These are phyloP conservation scores for Ilyonectria mors-panacis DNA, from an alignment of 2,329 filamentous ascomycete genomes.

Conservation along the genomic window DNA sequence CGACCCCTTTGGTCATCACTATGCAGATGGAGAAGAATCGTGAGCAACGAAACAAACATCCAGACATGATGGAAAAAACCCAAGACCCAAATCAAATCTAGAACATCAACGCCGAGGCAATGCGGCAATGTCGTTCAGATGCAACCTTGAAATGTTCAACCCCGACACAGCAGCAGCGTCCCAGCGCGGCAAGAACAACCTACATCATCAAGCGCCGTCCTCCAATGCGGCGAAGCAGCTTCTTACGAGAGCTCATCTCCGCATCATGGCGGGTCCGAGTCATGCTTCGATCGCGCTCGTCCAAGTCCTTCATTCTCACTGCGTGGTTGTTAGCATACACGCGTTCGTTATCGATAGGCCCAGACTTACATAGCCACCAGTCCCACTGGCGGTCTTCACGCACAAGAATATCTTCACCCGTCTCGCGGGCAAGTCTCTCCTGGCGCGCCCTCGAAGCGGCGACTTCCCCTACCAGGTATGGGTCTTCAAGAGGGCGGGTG, in stretches of 20 bases:
- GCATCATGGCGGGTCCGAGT: slow-evolving; percentile 58
- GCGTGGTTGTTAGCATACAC: slow-evolving; percentile 30
- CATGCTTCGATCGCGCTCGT: slow-evolving; percentile 67
- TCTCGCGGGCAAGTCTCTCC: slow-evolving; percentile 71
- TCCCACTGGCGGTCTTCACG: slow-evolving; percentile 74
- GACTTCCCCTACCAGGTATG: slow-evolving; percentile 76
- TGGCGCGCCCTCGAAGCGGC: slow-evolving; percentile 71
- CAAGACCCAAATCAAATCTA: slow-evolving; percentile 41
- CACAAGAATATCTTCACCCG: slow-evolving; percentile 67
- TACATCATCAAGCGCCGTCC: slow-evolving; percentile 48
- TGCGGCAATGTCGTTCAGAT: slow-evolving; percentile 47
- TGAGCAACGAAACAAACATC: slow-evolving; percentile 17
- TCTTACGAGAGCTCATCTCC: slow-evolving; percentile 54
- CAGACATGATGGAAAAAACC: slow-evolving; percentile 31
- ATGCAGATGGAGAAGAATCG: slow-evolving; percentile 28
- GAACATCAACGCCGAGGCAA: slow-evolving; percentile 46
- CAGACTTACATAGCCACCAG: slow-evolving; percentile 69
- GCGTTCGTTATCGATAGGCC: background rate
- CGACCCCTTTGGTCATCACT: slow-evolving; percentile 28
- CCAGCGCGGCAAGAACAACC: slow-evolving; percentile 39
- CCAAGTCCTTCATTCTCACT: slow-evolving; percentile 67
- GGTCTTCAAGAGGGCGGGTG: slow-evolving; percentile 74
- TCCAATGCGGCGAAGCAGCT: slow-evolving; percentile 59
- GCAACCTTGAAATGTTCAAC: slow-evolving; percentile 36
- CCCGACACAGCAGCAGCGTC: slow-evolving; percentile 38